Evolutionary conservation across 345 rosid genomes (phyloP).

Genomic region (Camelina hispida): DNA sequence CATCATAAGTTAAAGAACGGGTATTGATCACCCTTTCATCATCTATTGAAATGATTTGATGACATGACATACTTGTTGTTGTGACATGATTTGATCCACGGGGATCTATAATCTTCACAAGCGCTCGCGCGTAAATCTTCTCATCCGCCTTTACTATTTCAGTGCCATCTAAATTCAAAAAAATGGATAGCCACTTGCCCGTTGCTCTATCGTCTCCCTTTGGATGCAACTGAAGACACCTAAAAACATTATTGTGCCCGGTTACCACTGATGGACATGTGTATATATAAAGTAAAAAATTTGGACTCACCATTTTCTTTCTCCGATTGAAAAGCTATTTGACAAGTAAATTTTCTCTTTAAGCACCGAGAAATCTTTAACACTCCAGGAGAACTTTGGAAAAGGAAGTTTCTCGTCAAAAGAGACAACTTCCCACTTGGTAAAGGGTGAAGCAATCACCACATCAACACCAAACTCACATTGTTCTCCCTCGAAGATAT

Average conservation of each 20-base stretch:
- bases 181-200: slow-evolving; percentile 3
- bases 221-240: slow-evolving; percentile 16
- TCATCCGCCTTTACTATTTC: not conserved
- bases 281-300: not conserved
- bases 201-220: not conserved
- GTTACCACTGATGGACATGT: not conserved
- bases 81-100: not conserved
- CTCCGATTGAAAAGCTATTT: not conserved
- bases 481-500: slow-evolving; percentile 9
- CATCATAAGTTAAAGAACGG: not conserved
- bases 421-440: slow-evolving; percentile 7
- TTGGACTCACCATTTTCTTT: slow-evolving; percentile 13
- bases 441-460: not conserved
- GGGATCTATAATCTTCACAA: not conserved
- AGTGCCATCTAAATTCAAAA: not conserved
- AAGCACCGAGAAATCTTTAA: not conserved
- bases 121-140: not conserved
- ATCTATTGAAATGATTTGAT: no score
- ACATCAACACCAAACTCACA: slow-evolving; percentile 33
- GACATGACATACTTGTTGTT: not conserved
- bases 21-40: not conserved
- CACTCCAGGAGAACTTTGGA: slow-evolving; percentile 11
- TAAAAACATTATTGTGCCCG: not conserved
- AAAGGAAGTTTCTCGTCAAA: not conserved
- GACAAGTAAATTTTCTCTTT: not conserved